Evolutionary conservation across 768 basidiomycete genomes (phyloP), one percentile per base, ranked within the genome.

Genomic region (Candolleomyces efflorescens): DNA sequence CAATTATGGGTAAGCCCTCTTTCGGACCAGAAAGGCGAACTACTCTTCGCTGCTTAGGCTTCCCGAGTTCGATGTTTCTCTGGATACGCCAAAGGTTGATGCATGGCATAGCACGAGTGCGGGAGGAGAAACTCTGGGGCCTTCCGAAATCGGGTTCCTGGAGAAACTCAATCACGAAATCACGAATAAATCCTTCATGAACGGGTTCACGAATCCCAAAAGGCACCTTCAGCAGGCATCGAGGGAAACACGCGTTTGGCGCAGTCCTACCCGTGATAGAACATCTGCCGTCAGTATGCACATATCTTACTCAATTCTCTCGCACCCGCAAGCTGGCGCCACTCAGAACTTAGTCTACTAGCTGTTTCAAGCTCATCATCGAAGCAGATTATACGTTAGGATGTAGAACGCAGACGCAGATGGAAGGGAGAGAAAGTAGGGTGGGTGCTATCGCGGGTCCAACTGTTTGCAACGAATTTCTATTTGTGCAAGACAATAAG

Each of bases 91-190:
- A 32, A 32, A 32, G 32, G 32, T 32, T 32, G 11, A n/a, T n/a
- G n/a, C n/a, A n/a, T n/a, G 6, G 32, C 32, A 32, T 32, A 32
- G 32, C 32, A 32, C 11, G 32, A 32, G 32, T 5, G 32, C 32
- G 32, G 32, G 32, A 32, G 32, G 32, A 32, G 32, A 32, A 32
- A 32, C 32, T 32, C 32, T 32, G 32, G 32, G 32, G 32, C 32
- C 32, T 32, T 32, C 46, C 46, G 23, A 26, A 26, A 48, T 13
- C 46, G 23, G 20, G 18, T 26, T 36, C 27, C 26, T 51, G 49
- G 49, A 51, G 49, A 51, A 51, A 51, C 49, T 27, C 49, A 51
- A 51, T 51, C 49, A 51, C 49, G 13, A 22, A 18, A 18, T 51
- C 24, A 18, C 15, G 27, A 27, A 27, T 17, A 51, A 11, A n/a